Base-by-base conservation (phyloP, 805 yeast genomes). In the Blastobotrys terrestris region DNA sequence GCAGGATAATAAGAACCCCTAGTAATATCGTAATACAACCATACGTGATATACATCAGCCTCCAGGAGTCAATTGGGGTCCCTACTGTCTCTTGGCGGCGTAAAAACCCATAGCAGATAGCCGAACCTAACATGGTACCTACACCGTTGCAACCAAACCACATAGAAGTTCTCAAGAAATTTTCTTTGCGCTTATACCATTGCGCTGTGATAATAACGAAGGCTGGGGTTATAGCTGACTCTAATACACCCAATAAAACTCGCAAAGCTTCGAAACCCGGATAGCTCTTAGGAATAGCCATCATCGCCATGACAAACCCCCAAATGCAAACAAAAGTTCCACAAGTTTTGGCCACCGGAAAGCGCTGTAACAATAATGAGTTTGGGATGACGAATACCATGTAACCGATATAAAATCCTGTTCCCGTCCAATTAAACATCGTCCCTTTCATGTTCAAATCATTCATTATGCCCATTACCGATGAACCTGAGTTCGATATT, bases 401-500 rank as follows among this genome's bases (percentile, higher is more conserved):
- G 62, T 83, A 85, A 2, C 90, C 91, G 35, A 85, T 63, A 60
- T 81, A 82, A 58, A 81, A 82, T 6, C 80, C 75, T 1, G 83
- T 73, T n/a, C 84, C 79, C n/a, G 76, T 67, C 83, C 85, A 78
- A 47, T 59, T 55, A 43, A 62, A 72, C 71, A 53, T 61, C 56
- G 55, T 65, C 40, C 75, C 78, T 52, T 58, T 56, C 79, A 79
- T 78, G 53, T 68, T 67, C 58, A 73, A 64, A 53, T 73, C 82
- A 5, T 60, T 63, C 56, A 70, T 66, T 48, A 77, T 66, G 46
- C 80, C 84, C 75, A 76, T 71, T 40, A 80, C 74, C 4, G 83
- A 74, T 1, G 83, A 79, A 46, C 74, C 76, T 20, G 79, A 69
- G 46, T 71, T 74, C 2, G 84, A 68, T 18, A 70, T 66, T 63